Conservation (phyloP, 2,329 filamentous ascomycete genomes). For the Diplodia corticola region DNA sequence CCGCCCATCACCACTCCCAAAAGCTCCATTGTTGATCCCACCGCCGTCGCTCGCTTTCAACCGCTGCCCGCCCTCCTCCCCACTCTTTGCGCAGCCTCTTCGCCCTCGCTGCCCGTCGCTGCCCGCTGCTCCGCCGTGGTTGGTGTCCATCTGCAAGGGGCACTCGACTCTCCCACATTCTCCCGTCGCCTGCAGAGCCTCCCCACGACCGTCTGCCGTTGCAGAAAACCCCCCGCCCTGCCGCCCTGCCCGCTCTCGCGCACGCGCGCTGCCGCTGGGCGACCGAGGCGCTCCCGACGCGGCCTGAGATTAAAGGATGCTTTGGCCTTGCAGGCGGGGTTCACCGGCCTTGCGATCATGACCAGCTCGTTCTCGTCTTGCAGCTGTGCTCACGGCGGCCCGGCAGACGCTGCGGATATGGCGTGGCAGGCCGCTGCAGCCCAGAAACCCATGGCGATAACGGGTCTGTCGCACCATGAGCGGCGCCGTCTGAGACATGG, state of each 20-base stretch:
- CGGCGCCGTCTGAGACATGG: constrained; percentile 8
- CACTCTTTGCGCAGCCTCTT: constrained; percentile 7
- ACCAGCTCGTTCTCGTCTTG: constrained; percentile 22
- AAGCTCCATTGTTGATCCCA: neutral
- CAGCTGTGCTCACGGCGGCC: constrained; percentile 5
- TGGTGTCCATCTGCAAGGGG: constrained; percentile 8
- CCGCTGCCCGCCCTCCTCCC: neutral
- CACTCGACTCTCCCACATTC: neutral
- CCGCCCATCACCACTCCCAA: neutral
- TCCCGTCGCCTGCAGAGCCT: neutral
- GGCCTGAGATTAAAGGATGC: constrained; percentile 13
- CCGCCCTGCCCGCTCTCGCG: neutral
- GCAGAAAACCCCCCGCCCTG: neutral
- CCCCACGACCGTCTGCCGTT: neutral
- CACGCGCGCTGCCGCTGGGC: neutral
- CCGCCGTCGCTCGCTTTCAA: constrained; percentile 8
- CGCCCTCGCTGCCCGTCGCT: neutral
- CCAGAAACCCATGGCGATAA: constrained; percentile 16
- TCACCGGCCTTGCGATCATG: constrained; percentile 9
- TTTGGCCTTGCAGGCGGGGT: constrained; percentile 14
- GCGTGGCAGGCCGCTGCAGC: constrained; percentile 1
- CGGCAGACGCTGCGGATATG: neutral
- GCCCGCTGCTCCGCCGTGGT: too few relatives aligned
- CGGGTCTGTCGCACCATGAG: constrained; percentile 22
- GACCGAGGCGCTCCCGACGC: neutral